These are phyloP conservation scores for Neurospora sp. DNA, from an alignment of 495 filamentous ascomycete species.

Conservation along the genomic window DNA sequence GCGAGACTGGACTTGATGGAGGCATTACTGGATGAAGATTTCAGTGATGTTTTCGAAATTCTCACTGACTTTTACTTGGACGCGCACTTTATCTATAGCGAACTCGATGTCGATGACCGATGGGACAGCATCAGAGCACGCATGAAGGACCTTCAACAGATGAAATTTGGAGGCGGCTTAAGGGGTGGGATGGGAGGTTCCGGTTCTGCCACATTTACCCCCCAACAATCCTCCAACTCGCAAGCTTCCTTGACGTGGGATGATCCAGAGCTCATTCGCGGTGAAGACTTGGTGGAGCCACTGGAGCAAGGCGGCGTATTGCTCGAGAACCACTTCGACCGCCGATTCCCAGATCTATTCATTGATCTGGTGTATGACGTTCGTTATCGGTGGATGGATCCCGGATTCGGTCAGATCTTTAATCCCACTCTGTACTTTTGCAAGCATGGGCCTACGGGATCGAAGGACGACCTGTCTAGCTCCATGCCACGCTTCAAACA, in stretches of 20 bases:
- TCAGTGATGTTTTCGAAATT: not conserved
- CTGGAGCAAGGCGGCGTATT: not conserved
- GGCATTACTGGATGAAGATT: not conserved
- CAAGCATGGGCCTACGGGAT: not conserved
- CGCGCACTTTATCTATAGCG: not conserved
- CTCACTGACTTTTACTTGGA: not conserved
- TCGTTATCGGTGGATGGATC: not conserved
- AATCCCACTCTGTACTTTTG: not conserved
- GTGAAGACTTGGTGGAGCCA: not conserved
- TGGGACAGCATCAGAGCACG: not conserved
- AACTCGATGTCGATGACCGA: not conserved
- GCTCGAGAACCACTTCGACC: not conserved
- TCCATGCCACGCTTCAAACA: not conserved
- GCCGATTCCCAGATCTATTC: not conserved
- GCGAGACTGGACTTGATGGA: not conserved
- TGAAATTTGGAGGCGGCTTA: not conserved
- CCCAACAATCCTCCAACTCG: not conserved
- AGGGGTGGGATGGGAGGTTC: not conserved
- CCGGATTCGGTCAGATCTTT: not conserved
- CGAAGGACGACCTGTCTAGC: not conserved
- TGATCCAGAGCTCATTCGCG: not conserved
- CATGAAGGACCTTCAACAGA: not conserved
- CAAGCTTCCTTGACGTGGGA: not conserved
- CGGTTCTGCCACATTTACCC: not conserved
- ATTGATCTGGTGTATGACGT: not conserved